These are phyloP conservation scores for Aspergillus pseudotamarii DNA, from an alignment of 2,329 filamentous ascomycete species.

Conservation along the genomic window DNA sequence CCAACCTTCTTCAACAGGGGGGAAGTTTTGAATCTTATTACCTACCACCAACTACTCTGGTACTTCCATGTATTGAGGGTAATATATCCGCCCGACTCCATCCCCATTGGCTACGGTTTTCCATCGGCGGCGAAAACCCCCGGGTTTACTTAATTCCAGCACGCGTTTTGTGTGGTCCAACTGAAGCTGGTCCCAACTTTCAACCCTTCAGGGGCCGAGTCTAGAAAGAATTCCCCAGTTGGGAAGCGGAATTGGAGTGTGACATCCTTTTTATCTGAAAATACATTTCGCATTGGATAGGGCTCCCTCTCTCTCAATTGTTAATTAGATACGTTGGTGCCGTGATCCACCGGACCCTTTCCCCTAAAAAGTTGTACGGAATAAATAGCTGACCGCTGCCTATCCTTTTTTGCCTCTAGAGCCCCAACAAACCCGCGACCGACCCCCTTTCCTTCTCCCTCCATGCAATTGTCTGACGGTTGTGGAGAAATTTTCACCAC, in stretches of 20 bases:
- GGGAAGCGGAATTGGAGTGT: not conserved
- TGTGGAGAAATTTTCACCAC: not conserved
- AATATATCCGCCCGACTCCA: not conserved
- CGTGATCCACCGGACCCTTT: not conserved
- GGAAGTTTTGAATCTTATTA: not conserved
- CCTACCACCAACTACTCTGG: not conserved
- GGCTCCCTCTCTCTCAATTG: not conserved
- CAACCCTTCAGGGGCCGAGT: slow-evolving; percentile 7
- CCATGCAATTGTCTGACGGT: slow-evolving; percentile 13
- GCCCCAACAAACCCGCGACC: slow-evolving; percentile 9
- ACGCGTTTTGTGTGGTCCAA: not conserved
- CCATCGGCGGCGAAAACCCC: not conserved
- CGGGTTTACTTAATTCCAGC: slow-evolving; percentile 12
- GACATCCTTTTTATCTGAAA: not conserved
- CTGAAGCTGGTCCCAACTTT: slow-evolving; percentile 1
- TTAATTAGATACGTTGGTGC: not conserved
- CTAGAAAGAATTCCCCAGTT: not conserved
- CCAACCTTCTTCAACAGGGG: slow-evolving; percentile 1
- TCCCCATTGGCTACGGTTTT: not conserved
- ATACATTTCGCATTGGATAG: not conserved
- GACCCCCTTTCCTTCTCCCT: slow-evolving; percentile 5
- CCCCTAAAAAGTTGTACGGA: slow-evolving; percentile 4
- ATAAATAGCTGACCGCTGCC: not conserved
- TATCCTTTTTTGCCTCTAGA: slow-evolving; percentile 4
- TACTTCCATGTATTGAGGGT: not conserved